Conservation (phyloP, 345 rosid genomes). For the Schrenkiella parvula region DNA sequence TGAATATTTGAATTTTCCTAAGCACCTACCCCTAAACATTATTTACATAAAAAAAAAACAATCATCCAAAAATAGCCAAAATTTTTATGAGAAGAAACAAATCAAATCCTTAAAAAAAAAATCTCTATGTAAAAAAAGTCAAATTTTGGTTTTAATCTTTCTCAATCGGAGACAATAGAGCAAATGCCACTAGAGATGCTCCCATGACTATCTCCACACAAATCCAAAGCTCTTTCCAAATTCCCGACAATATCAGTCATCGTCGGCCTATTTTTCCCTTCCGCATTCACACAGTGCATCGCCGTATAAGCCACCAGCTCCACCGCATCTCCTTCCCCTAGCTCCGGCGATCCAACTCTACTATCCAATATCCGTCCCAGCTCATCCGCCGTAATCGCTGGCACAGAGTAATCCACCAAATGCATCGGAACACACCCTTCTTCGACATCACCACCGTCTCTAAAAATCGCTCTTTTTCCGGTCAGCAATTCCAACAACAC, state of each 20-base stretch:
- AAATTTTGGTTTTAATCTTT: background rate
- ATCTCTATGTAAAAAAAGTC: background rate
- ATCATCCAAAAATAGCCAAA: slow-evolving; percentile 1
- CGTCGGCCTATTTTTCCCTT: slow-evolving; percentile 67
- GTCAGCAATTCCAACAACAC: slow-evolving; percentile 75
- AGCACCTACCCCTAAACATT: background rate
- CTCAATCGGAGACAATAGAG: slow-evolving; percentile 53
- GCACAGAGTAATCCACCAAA: slow-evolving; percentile 65
- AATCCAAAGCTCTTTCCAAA: slow-evolving; percentile 64
- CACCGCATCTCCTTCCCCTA: slow-evolving; percentile 69
- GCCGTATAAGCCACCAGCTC: slow-evolving; percentile 80
- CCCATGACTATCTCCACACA: slow-evolving; percentile 68
- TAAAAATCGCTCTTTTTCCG: slow-evolving; percentile 70
- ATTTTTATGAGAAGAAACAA: background rate
- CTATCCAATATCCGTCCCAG: slow-evolving; percentile 51
- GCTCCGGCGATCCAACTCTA: slow-evolving; percentile 52
- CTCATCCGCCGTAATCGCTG: slow-evolving; percentile 45
- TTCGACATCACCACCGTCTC: slow-evolving; percentile 33
- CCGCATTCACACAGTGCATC: slow-evolving; percentile 67
- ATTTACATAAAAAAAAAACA: background rate
- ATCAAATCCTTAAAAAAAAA: slow-evolving; percentile 20
- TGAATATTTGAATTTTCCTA: slow-evolving; percentile 14
- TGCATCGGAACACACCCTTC: slow-evolving; percentile 45
- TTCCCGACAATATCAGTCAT: slow-evolving; percentile 59
- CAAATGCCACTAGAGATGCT: slow-evolving; percentile 63